Evolutionary conservation across 2,329 filamentous ascomycete genomes (phyloP), one percentile per base, ranked within the genome.

Genomic region (Fusarium nurragi): DNA sequence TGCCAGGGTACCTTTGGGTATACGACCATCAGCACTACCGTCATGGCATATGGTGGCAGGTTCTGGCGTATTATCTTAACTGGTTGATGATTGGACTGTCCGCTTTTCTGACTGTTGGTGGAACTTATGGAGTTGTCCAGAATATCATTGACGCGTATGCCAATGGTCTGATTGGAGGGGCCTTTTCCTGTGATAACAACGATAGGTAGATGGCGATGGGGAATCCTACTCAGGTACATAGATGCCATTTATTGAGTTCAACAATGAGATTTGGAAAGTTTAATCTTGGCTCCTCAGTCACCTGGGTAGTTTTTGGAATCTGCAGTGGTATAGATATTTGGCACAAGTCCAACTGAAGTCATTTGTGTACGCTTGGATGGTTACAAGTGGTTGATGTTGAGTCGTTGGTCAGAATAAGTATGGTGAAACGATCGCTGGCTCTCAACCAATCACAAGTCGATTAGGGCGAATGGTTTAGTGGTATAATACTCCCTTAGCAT

Each of bases 1-100:
- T 74, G 38, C 74, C 72, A 1, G 73, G 64, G 6, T 58, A 72
- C 18, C 65, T 75, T 18, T 71, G 68, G 68, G 54, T 71, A 0
- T 60, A 59, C 6, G 54, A 59, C n/a, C 56, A 60, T 34, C 56
- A 60, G 22, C 56, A 60, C 32, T 60, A 60, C 11, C 44, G 56
- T 6, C 47, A 59, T 14, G 56, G 54, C 3, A 51, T 30, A 7
- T 2, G 23, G 30, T 60, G 56, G 56, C 54, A 60, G 19, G 21
- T 60, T 9, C 1, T 52, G 12, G 39, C 30, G 16, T 60, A 60
- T 32, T 60, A 60, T 39, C 39, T 60, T 3, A 59, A 60, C 34
- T 60, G 56, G 56, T 5, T 60, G 9, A 52, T 60, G 54, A 60
- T 60, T 37, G 39, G 38, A 1, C 12, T 60, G 2, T 59, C 56